Evolutionary conservation across 768 basidiomycete species (phyloP).

Genomic region (Filobasidium wieringae): DNA sequence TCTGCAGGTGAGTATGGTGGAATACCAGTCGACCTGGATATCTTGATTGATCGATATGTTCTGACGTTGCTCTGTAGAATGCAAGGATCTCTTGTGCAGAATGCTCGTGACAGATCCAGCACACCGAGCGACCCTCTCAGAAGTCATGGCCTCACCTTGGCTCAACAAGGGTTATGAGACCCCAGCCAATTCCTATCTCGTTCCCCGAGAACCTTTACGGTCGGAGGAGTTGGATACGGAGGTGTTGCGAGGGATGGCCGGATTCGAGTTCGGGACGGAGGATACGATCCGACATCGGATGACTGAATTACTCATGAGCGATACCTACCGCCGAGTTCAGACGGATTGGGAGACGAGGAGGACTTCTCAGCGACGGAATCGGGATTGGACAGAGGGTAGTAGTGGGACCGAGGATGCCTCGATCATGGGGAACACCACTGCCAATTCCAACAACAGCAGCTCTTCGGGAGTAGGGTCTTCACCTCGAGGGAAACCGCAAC

Average conservation of each 20-base stretch:
- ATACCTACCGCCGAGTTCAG: conserved; percentile 61
- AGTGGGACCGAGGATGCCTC: conserved; percentile 2
- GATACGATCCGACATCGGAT: conserved; percentile 72
- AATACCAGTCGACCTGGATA: background rate
- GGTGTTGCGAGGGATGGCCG: conserved; percentile 81
- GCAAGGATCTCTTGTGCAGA: conserved; percentile 79
- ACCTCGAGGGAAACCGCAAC: conserved; percentile 51
- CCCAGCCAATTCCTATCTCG: conserved; percentile 69
- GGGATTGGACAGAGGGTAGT: conserved; percentile 14
- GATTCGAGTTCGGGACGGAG: conserved; percentile 88
- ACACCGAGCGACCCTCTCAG: conserved; percentile 65
- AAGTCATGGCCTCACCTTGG: conserved; percentile 82
- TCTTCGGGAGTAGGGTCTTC: conserved; percentile 42
- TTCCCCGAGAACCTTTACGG: conserved; percentile 79
- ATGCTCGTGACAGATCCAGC: conserved; percentile 95
- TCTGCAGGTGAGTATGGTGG: conserved; percentile 59
- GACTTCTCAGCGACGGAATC: conserved; percentile 18
- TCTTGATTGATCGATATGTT: background rate
- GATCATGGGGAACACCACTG: background rate
- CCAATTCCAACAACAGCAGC: background rate
- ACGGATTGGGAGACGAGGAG: conserved; percentile 58
- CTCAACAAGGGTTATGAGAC: conserved; percentile 77
- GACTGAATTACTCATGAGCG: conserved; percentile 59
- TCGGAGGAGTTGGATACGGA: conserved; percentile 74
- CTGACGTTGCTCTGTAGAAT: conserved; percentile 52